Conservation (phyloP, 148 eudicot genomes). For the Rhododendron griersonianum region DNA sequence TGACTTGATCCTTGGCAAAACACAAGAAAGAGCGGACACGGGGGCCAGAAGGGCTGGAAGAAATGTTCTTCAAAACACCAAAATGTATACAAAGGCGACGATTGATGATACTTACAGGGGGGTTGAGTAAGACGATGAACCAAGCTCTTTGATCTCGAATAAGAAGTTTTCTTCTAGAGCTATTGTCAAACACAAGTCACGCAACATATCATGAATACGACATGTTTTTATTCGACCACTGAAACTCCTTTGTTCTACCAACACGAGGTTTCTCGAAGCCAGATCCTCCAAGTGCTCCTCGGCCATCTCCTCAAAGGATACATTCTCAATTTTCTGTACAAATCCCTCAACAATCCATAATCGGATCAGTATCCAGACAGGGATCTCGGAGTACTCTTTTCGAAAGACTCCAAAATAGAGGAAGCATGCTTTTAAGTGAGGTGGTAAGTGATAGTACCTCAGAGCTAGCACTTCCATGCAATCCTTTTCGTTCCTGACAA, state of each 20-base stretch:
- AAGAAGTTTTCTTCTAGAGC: too few species aligned
- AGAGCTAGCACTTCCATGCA: constrained; percentile 20
- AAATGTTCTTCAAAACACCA: too few species aligned
- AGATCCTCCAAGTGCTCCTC: constrained; percentile 33
- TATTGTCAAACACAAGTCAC: too few species aligned
- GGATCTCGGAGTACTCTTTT: not conserved
- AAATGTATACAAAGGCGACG: too few species aligned
- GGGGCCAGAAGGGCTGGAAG: too few species aligned
- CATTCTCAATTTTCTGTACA: constrained; percentile 13
- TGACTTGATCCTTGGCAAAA: too few species aligned
- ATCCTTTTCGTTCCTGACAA: not conserved
- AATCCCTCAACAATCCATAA: constrained; percentile 40
- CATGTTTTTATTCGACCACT: constrained; percentile 18
- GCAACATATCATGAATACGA: not conserved
- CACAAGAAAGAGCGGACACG: too few species aligned
- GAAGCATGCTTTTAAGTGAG: constrained; percentile 32
- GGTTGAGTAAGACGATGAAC: too few species aligned
- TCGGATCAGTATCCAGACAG: constrained; percentile 12
- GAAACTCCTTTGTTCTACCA: constrained; percentile 15
- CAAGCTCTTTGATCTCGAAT: too few species aligned
- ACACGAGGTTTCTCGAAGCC: constrained; percentile 27
- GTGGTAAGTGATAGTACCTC: constrained; percentile 26
- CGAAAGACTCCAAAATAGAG: constrained; percentile 11
- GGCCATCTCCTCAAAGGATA: constrained; percentile 24
- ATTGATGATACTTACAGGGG: too few species aligned